A percentile compares a stretch with the other conserved stretches of the same genome.
Evolutionary conservation across 208 protist genomes (phyloP).

Genomic region (Leishmania braziliensis): DNA sequence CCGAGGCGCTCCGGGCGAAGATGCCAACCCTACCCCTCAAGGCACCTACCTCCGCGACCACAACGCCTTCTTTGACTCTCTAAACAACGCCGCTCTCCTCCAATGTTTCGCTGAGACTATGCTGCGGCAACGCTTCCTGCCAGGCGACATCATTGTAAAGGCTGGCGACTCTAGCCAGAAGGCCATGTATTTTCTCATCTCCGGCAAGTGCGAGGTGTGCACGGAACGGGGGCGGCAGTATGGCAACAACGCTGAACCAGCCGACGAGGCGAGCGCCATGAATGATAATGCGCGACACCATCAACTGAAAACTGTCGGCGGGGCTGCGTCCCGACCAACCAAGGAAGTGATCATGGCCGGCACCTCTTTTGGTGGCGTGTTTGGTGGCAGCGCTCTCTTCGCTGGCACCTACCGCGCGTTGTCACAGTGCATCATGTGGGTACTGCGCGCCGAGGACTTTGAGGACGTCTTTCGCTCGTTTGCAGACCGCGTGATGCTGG

Average conservation of each 20-base stretch:
- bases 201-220: conserved; percentile 72
- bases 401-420: conserved; percentile 62
- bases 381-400: conserved; percentile 60
- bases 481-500: conserved; percentile 61
- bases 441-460: conserved; percentile 59
- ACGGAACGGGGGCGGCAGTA: conserved; percentile 21
- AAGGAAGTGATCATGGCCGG: conserved; percentile 46
- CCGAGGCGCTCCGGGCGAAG: conserved; percentile 8
- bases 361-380: conserved; percentile 77
- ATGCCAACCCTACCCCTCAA: conserved; percentile 22
- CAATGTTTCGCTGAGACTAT: conserved; percentile 70
- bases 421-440: conserved; percentile 84
- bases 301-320: background rate
- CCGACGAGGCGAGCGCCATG: background rate
- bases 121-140: conserved; percentile 48
- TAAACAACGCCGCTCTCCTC: conserved; percentile 60
- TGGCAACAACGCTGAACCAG: background rate
- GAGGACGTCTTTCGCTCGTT: conserved; percentile 60
- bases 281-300: background rate
- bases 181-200: conserved; percentile 77
- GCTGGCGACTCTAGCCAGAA: conserved; percentile 56
- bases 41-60: conserved; percentile 64
- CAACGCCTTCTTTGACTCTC: conserved; percentile 53
- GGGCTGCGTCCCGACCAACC: background rate
- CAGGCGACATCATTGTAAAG: conserved; percentile 66